A percentile compares a stretch with the other conserved stretches of the same genome.
Conservation (phyloP, 129 eudicot species). For the Centaurea solstitialis region DNA sequence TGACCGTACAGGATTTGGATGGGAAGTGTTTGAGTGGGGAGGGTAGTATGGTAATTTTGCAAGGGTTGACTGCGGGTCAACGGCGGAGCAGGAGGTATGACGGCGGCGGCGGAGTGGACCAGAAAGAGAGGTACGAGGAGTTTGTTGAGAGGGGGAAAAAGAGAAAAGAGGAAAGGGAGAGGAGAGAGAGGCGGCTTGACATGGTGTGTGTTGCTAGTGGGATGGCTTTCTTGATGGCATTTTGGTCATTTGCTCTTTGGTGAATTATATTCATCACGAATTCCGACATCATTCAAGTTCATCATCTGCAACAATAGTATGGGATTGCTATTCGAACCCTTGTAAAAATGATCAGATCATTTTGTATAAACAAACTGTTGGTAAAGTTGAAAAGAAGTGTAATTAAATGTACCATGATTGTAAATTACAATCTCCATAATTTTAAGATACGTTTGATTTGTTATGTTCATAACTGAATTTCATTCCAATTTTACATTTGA, state of each 20-base stretch:
- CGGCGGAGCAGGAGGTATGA: not conserved
- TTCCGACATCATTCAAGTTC: too few relatives aligned
- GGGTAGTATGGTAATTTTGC: conserved; percentile 33
- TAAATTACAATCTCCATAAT: too few relatives aligned
- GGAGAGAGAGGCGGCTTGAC: conserved; percentile 36
- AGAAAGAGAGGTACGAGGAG: conserved; percentile 25
- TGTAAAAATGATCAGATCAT: too few relatives aligned
- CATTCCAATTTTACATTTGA: too few relatives aligned
- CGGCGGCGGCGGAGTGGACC: conserved; percentile 18
- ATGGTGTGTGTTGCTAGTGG: conserved; percentile 35
- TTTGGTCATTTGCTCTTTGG: conserved; percentile 31
- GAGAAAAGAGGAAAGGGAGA: conserved; percentile 35
- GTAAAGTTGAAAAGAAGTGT: too few relatives aligned
- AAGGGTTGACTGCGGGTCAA: conserved; percentile 5
- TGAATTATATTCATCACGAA: not conserved
- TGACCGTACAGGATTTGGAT: conserved; percentile 30
- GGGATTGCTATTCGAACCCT: too few relatives aligned
- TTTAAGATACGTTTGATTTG: too few relatives aligned
- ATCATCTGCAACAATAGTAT: too few relatives aligned
- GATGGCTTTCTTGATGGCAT: conserved; percentile 31
- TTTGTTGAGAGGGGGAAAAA: conserved; percentile 19
- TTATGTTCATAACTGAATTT: too few relatives aligned
- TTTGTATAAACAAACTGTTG: too few relatives aligned
- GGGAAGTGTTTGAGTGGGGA: conserved; percentile 35
- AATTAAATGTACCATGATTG: too few relatives aligned